Base-by-base conservation (phyloP, 2,329 filamentous ascomycete genomes). In the Cryphonectria nitschkei region DNA sequence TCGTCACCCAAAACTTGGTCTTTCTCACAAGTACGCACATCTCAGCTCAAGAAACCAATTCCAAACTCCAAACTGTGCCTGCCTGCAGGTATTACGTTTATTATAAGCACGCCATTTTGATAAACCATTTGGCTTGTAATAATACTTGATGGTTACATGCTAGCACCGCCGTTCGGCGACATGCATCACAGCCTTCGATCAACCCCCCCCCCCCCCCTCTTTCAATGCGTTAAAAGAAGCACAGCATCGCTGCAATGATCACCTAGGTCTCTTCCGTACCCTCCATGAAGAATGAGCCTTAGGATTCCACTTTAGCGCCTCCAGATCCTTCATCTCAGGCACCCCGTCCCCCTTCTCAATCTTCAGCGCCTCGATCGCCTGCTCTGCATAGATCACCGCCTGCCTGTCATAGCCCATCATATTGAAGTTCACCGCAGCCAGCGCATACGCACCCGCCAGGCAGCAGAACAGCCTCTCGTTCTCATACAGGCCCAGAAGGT, bases 381-480 rank as follows among this genome's bases (percentile, higher is more conserved):
- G 65, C 1, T n/a, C 32, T 2, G 81, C 81, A 70, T 79, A 81
- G 68, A 75, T 74, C 1, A 67, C 73, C 0, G 80, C 77, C 69
- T 75, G 75, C 46, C 75, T 75, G 70, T 78, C 78, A 41, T 79
- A 76, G 16, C 78, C 80, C 70, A 82, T 80, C 67, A 82, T 76
- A 14, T 79, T 78, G 52, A 76, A 80, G 61, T 82, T 80, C n/a
- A 83, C 75, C 26, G 82, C 82, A 1, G 81, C 81, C 0, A 79
- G 75, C 2, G 79, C 80, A 68, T 80, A 80, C 4, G 78, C 79
- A n/a, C 75, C 76, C 1, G 77, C 79, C 7, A 82, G 71, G 46
- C 80, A 78, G 16, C 76, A 75, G 29, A 79, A 70, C 13, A 83
- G 74, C 5, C 75, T 65, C 69, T 82, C 81, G 13, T 75, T 73